These are phyloP conservation scores for Canariomyces notabilis DNA, from an alignment of 2,329 filamentous ascomycete species.

Conservation along the genomic window DNA sequence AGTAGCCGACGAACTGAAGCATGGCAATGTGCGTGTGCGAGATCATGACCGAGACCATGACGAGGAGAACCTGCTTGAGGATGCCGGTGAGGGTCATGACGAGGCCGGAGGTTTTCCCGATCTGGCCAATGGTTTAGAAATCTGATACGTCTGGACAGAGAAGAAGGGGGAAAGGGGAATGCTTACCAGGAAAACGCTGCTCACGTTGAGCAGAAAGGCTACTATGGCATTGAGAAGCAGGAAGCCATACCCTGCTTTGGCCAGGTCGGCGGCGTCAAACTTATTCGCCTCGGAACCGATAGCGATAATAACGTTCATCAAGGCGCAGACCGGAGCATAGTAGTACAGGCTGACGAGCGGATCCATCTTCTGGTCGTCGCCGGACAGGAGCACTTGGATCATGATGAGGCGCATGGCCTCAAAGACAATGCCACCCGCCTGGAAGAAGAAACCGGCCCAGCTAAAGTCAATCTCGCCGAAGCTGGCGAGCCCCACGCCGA, in stretches of 20 bases:
- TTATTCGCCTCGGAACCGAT: conserved; percentile 62
- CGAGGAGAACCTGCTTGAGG: conserved; percentile 81
- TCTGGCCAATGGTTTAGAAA: conserved; percentile 44
- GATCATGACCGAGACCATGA: conserved; percentile 69
- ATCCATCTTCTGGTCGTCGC: conserved; percentile 77
- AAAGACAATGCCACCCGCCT: conserved; percentile 70
- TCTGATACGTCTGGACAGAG: too few relatives aligned
- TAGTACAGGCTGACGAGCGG: conserved; percentile 85
- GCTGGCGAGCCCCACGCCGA: conserved; percentile 49
- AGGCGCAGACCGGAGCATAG: conserved; percentile 77
- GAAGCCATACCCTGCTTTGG: conserved; percentile 58
- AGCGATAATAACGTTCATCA: conserved; percentile 71
- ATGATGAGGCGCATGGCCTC: conserved; percentile 79
- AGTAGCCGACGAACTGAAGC: conserved; percentile 74
- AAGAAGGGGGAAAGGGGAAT: background rate
- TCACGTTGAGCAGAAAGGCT: conserved; percentile 76
- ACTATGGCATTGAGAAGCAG: conserved; percentile 66
- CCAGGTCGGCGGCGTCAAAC: conserved; percentile 62
- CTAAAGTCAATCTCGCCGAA: conserved; percentile 65
- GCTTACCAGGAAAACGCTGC: conserved; percentile 79
- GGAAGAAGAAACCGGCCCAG: conserved; percentile 60
- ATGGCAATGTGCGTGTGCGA: conserved; percentile 67
- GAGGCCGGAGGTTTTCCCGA: conserved; percentile 80
- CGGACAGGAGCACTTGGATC: conserved; percentile 77
- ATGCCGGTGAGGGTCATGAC: conserved; percentile 83